phyloP scores from a whole-genome alignment of 2,329 filamentous ascomycete genomes.

The Fusarium sp. region DNA sequence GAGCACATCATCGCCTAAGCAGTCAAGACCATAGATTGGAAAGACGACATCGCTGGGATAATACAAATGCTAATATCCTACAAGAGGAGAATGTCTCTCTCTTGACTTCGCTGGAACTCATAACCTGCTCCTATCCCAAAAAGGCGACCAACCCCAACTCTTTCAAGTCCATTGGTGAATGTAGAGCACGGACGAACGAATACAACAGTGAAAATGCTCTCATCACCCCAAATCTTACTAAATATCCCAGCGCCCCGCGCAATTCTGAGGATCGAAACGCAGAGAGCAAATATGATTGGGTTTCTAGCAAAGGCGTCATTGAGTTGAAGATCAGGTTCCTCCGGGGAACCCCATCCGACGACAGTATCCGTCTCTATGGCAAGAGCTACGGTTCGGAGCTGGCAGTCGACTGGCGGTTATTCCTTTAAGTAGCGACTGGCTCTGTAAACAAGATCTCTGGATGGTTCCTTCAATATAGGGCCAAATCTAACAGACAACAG shows the following conservation, averaged over 20 bases:
- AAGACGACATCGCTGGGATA: no score
- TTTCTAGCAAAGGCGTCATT: not conserved
- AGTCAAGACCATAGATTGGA: no score
- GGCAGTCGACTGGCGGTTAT: fast-evolving
- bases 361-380: fast-evolving
- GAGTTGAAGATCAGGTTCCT: not conserved
- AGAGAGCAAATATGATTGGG: not conserved
- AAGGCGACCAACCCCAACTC: fast-evolving
- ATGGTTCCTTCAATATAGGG: no score
- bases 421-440: not conserved
- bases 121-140: not conserved
- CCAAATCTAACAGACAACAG: fast-evolving
- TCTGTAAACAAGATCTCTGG: not conserved
- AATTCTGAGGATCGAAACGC: fast-evolving
- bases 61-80: fast-evolving
- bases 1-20: no score
- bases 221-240: not conserved
- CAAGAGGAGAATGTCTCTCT: fast-evolving
- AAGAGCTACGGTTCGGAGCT: not conserved
- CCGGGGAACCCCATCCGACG: not conserved
- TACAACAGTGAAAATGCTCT: fast-evolving
- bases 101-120: fast-evolving
- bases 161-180: not conserved
- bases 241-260: fast-evolving
- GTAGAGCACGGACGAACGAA: fast-evolving